Evolutionary conservation across 495 filamentous ascomycete genomes (phyloP).

Genomic region (Aspergillus taichungensis): DNA sequence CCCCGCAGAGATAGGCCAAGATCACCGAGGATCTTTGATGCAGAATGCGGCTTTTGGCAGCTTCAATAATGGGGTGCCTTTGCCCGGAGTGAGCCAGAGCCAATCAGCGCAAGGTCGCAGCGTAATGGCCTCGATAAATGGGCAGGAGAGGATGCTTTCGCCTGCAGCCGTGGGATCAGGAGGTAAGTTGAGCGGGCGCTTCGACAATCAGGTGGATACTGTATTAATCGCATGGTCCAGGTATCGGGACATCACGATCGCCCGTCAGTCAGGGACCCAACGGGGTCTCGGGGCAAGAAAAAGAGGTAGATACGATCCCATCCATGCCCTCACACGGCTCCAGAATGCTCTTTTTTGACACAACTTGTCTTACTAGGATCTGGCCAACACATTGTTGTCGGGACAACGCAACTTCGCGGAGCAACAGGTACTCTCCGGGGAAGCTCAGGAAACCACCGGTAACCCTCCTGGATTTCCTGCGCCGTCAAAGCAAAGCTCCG

Average conservation of each 20-base stretch:
- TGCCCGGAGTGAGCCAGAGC: constrained; percentile 23
- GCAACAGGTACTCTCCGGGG: constrained; percentile 29
- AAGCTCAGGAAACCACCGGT: constrained; percentile 29
- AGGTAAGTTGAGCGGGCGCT: constrained; percentile 6
- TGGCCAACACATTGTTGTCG: constrained; percentile 26
- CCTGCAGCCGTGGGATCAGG: constrained; percentile 13
- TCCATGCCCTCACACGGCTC: constrained; percentile 6
- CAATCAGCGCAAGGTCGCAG: constrained; percentile 22
- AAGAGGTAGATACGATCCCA: constrained; percentile 27
- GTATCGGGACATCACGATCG: constrained; percentile 34
- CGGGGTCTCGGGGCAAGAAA: constrained; percentile 33
- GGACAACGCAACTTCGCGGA: constrained; percentile 27
- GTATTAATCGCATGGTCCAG: constrained; percentile 17
- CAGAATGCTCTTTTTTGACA: neutral
- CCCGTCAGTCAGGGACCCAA: constrained; percentile 33
- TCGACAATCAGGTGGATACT: neutral
- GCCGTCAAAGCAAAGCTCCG: constrained; percentile 22
- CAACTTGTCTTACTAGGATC: constrained; percentile 13
- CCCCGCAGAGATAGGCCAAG: constrained; percentile 62
- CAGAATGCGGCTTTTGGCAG: constrained; percentile 57
- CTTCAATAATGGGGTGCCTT: constrained; percentile 39
- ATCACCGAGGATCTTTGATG: constrained; percentile 54
- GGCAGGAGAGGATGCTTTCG: constrained; percentile 29
- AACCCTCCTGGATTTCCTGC: constrained; percentile 2
- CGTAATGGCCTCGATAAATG: constrained; percentile 20